Conservation (phyloP, 495 filamentous ascomycete genomes). For the Aspergillus bridgeri region DNA sequence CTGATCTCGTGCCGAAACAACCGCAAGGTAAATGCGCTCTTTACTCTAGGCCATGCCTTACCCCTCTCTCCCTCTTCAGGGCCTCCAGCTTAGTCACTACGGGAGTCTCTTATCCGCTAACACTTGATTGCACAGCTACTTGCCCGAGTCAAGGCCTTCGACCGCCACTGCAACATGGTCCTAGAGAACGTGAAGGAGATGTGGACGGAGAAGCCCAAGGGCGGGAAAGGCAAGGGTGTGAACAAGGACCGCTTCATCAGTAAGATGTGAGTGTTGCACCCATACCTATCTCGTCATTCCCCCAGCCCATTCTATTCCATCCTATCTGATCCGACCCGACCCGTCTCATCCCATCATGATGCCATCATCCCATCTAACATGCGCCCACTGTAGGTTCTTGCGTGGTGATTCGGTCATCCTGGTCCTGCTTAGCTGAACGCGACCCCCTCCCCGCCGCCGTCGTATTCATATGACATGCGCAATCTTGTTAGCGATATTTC, state of each 20-base stretch:
- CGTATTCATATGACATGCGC: slow-evolving; percentile 18
- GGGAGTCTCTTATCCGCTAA: neutral
- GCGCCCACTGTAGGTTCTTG: slow-evolving; percentile 67
- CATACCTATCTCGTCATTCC: neutral
- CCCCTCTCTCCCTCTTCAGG: too few species aligned
- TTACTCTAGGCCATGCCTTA: neutral
- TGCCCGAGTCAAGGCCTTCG: slow-evolving; percentile 80
- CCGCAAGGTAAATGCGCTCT: slow-evolving; percentile 48
- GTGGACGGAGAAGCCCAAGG: slow-evolving; percentile 95
- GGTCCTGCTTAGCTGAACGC: slow-evolving; percentile 74
- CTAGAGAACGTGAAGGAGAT: slow-evolving; percentile 98
- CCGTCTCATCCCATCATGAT: neutral
- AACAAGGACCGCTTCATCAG: slow-evolving; percentile 99
- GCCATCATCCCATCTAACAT: neutral
- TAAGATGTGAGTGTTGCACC: slow-evolving; percentile 72
- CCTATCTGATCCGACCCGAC: too few species aligned
- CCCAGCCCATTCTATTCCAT: neutral
- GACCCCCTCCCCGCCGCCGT: slow-evolving; percentile 8
- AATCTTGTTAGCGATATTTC: neutral
- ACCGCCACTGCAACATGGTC: slow-evolving; percentile 98
- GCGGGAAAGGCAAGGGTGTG: slow-evolving; percentile 83
- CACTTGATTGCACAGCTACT: slow-evolving; percentile 40
- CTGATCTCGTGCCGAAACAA: slow-evolving; percentile 89
- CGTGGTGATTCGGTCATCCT: slow-evolving; percentile 92
- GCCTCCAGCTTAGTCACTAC: neutral